These are phyloP conservation scores for Lizonia empirigonia DNA, from an alignment of 2,329 filamentous ascomycete genomes.

Conservation along the genomic window DNA sequence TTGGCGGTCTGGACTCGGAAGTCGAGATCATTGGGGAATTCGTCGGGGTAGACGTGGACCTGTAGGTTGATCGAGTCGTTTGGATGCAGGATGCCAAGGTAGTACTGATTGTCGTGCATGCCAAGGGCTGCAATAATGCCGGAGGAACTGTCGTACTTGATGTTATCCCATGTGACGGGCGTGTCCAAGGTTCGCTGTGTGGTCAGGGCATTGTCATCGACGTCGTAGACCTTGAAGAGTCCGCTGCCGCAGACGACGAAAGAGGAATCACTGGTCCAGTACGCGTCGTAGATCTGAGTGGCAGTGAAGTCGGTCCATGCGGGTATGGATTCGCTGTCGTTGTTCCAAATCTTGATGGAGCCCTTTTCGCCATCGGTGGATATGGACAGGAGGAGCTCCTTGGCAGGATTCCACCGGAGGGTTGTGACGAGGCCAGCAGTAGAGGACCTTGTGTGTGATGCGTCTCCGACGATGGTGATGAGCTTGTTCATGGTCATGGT, in stretches of 20 bases:
- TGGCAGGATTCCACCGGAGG: conserved; percentile 44
- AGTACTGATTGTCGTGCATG: conserved; percentile 32
- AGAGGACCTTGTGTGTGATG: conserved; percentile 44
- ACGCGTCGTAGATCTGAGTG: conserved; percentile 50
- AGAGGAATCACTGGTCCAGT: conserved; percentile 51
- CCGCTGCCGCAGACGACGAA: conserved; percentile 54
- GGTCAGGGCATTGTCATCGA: conserved; percentile 34
- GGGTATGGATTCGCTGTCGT: conserved; percentile 45
- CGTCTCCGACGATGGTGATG: conserved; percentile 39
- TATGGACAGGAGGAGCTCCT: conserved; percentile 44
- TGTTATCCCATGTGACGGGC: conserved; percentile 42
- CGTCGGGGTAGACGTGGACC: conserved; percentile 41
- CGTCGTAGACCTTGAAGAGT: conserved; percentile 48
- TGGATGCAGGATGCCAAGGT: conserved; percentile 46
- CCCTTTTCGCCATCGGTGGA: conserved; percentile 49
- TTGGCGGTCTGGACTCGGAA: conserved; percentile 42
- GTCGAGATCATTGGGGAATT: conserved; percentile 49
- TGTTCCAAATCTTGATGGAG: conserved; percentile 48
- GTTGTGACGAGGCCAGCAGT: conserved; percentile 47
- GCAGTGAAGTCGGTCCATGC: conserved; percentile 51
- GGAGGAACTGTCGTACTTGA: conserved; percentile 50
- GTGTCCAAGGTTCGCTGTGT: conserved; percentile 42
- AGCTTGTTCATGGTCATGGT: conserved; percentile 48
- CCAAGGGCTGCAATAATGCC: conserved; percentile 48
- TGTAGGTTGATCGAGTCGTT: conserved; percentile 41